Evolutionary conservation across 1,139 yeast species (phyloP).

Genomic region (Kodamaea ohmeri): DNA sequence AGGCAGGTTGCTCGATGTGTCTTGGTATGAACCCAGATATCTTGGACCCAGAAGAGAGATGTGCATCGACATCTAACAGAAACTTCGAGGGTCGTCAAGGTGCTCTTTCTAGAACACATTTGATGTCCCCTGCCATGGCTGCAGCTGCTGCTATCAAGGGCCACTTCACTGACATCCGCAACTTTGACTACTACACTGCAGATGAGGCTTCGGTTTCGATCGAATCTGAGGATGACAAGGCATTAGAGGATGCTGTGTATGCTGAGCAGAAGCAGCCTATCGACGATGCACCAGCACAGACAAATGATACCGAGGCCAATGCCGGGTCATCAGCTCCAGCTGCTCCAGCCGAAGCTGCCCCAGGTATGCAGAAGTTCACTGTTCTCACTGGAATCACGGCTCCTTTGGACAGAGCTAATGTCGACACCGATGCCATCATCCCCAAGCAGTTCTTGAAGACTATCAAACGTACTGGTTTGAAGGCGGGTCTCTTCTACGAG

Average conservation of each 20-base stretch:
- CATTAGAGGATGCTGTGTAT: constrained; percentile 64
- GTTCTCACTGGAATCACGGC: constrained; percentile 85
- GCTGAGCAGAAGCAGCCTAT: constrained; percentile 63
- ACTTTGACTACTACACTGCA: constrained; percentile 58
- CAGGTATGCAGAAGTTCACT: constrained; percentile 74
- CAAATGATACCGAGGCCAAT: constrained; percentile 26
- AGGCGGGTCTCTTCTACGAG: constrained; percentile 86
- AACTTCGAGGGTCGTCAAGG: constrained; percentile 99
- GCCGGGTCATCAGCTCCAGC: constrained; percentile 22
- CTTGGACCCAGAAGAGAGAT: constrained; percentile 89
- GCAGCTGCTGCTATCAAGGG: constrained; percentile 97
- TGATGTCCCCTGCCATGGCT: constrained; percentile 99
- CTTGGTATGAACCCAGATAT: constrained; percentile 99
- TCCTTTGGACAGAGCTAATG: constrained; percentile 89
- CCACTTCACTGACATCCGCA: constrained; percentile 86
- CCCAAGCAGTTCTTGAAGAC: constrained; percentile 98
- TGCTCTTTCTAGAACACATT: constrained; percentile 91
- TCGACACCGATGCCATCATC: constrained; percentile 96
- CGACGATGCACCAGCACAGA: constrained; percentile 28
- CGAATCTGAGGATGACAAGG: constrained; percentile 55
- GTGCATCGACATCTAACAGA: constrained; percentile 98
- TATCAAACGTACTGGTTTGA: constrained; percentile 92
- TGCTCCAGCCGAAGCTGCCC: constrained; percentile 23
- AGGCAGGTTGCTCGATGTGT: constrained; percentile 99
- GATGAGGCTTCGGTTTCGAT: constrained; percentile 63